A percentile compares a stretch with the other conserved stretches of the same genome.
These are phyloP conservation scores for Aspergillus awamori DNA, from an alignment of 2,329 filamentous ascomycete genomes.

Conservation along the genomic window DNA sequence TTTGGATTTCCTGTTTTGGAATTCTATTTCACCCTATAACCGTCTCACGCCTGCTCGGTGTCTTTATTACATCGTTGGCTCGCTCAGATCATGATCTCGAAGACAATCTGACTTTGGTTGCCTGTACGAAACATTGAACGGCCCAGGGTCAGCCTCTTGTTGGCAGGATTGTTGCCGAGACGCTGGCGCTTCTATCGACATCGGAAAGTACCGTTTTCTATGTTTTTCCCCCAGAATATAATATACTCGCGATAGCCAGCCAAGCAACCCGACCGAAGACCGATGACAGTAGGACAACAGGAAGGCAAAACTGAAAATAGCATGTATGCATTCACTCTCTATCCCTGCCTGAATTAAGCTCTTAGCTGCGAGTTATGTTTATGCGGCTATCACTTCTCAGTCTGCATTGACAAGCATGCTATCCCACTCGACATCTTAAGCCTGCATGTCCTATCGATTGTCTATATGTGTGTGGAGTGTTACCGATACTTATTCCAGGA, in stretches of 20 bases:
- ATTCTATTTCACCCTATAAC: not conserved
- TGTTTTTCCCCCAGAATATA: too few relatives aligned
- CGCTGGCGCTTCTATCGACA: not conserved
- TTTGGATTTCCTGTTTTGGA: not conserved
- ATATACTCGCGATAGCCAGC: not conserved
- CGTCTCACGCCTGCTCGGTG: not conserved
- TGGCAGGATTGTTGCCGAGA: not conserved
- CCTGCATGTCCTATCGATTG: slow-evolving; percentile 13
- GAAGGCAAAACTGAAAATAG: not conserved
- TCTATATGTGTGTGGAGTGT: slow-evolving; percentile 12
- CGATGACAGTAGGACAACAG: not conserved
- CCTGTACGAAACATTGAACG: not conserved
- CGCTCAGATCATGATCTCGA: slow-evolving; percentile 5
- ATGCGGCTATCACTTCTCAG: slow-evolving; percentile 14
- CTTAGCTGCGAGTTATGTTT: slow-evolving; percentile 19
- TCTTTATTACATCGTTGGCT: not conserved
- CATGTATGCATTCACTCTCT: slow-evolving; percentile 6
- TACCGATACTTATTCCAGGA: not conserved
- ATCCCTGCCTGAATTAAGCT: not conserved
- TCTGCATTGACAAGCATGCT: slow-evolving; percentile 26
- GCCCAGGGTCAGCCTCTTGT: not conserved
- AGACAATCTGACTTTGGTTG: slow-evolving; percentile 2
- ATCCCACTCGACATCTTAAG: slow-evolving; percentile 20
- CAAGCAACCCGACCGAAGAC: not conserved
- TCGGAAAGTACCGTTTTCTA: not conserved